Evolutionary conservation across 768 basidiomycete species (phyloP).

Genomic region (Tulasnella sp.): DNA sequence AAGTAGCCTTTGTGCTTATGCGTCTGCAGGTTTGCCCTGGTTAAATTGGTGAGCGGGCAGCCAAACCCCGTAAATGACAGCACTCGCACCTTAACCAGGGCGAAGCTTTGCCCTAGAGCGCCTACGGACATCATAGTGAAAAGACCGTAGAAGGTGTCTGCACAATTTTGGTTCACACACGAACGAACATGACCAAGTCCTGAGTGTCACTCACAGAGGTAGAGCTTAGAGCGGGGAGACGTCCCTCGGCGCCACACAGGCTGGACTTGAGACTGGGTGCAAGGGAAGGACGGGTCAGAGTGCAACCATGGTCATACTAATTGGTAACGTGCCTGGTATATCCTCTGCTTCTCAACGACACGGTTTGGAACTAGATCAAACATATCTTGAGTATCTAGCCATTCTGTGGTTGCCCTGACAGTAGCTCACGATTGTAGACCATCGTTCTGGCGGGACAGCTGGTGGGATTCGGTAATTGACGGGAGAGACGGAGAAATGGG

Average conservation of each 20-base stretch:
- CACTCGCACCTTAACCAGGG: conserved; percentile 3
- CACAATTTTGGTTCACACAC: background rate
- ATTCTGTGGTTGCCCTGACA: background rate
- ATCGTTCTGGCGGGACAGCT: conserved; percentile 49
- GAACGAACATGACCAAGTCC: background rate
- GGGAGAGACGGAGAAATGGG: conserved; percentile 22
- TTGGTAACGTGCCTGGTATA: conserved; percentile 42
- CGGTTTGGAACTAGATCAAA: conserved; percentile 43
- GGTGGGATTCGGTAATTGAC: conserved; percentile 29
- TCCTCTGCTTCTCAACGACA: conserved; percentile 51
- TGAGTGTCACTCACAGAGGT: conserved; percentile 39
- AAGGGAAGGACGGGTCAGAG: background rate
- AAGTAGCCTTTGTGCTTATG: too few species aligned
- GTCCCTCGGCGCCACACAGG: conserved; percentile 51
- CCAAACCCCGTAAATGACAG: too few species aligned
- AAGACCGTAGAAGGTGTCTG: conserved; percentile 37
- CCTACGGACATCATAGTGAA: background rate
- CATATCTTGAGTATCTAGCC: background rate
- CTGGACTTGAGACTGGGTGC: conserved; percentile 30
- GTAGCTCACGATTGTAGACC: conserved; percentile 41
- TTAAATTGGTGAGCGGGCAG: too few species aligned
- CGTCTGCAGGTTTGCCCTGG: too few species aligned
- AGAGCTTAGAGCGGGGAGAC: conserved; percentile 47
- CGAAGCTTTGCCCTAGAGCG: background rate
- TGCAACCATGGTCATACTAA: conserved; percentile 14